phyloP scores from a whole-genome alignment of 2,329 filamentous ascomycete species.

The Xylaria sp. region DNA sequence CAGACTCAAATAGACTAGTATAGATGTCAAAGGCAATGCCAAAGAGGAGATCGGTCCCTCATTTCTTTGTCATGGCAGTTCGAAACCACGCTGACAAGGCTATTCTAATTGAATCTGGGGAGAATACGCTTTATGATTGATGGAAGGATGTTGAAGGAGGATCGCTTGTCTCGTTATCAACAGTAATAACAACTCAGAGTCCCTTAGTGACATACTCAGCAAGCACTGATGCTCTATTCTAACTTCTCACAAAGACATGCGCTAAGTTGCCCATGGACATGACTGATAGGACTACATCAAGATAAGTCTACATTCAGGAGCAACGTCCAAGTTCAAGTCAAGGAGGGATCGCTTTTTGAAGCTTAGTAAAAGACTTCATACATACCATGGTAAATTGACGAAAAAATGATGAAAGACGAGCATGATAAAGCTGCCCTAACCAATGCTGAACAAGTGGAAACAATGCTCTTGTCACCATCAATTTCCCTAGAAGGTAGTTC shows the following conservation, averaged over 20 bases:
- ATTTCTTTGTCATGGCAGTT: not conserved
- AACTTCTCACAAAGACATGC: not conserved
- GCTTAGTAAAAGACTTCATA: too few relatives aligned
- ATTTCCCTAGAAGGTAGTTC: not conserved
- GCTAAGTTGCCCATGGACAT: not conserved
- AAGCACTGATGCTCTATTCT: too few relatives aligned
- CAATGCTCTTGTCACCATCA: conserved; percentile 7
- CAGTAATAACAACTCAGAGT: too few relatives aligned
- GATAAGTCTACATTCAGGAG: not conserved
- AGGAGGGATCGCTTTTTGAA: not conserved
- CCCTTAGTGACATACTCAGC: too few relatives aligned
- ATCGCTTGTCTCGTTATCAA: too few relatives aligned
- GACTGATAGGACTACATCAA: not conserved
- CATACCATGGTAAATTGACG: not conserved
- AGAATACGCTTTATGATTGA: not conserved
- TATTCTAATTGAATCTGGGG: conserved; percentile 5
- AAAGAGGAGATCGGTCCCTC: not conserved
- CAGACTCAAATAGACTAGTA: not conserved
- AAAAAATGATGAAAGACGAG: not conserved
- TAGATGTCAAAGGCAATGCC: not conserved
- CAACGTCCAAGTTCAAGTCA: not conserved
- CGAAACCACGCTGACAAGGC: conserved; percentile 3
- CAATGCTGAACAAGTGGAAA: not conserved
- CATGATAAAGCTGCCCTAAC: not conserved
- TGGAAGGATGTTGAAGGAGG: not conserved